Evolutionary conservation across 1,139 yeast species (phyloP), one percentile per base, ranked within the genome.

Genomic region (Pichia sp.): DNA sequence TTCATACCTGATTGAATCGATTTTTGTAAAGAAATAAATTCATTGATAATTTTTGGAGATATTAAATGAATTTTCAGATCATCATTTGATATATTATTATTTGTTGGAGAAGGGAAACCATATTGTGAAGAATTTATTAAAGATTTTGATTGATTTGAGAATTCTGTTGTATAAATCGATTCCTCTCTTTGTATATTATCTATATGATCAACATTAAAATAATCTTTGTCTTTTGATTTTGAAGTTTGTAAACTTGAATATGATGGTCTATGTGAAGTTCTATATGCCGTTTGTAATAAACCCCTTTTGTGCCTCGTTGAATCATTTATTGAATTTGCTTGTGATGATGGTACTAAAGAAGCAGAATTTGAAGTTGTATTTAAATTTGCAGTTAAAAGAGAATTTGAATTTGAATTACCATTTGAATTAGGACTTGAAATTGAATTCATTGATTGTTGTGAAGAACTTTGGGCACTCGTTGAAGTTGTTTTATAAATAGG

Each of bases 1-100:
- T 53, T 55, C 9, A 57, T 42, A n/a, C 51, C 55, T 1, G 47
- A 47, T 12, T 47, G 38, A 11, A 59, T 48, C n/a, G 50, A 37
- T 10, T 48, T 46, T 10, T 55, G 54, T 30, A 59, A 49, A 22
- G 47, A 40, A 35, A 38, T 35, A 30, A 51, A 51, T n/a, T 45
- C 46, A 8, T 40, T 31, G 4, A 35, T 27, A 8, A 48, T 46
- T 27, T 39, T 37, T 3, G 50, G 47, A 4, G 49, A 46, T 9
- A 48, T 37, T 4, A 45, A n/a, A 36, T 47, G 46, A 11, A 31
- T 23, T 33, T 42, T 45, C 4, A 37, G 20, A 20, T 42, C 45
- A 8, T 33, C 41, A 16, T 8, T 25, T 1, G 29, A 27, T 20
- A 22, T 36, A n/a, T 23, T 20, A 11, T 10, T 22, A 22, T 25